Conservation (phyloP, 2,329 filamentous ascomycete species). For the Apiospora rasikravindrae region DNA sequence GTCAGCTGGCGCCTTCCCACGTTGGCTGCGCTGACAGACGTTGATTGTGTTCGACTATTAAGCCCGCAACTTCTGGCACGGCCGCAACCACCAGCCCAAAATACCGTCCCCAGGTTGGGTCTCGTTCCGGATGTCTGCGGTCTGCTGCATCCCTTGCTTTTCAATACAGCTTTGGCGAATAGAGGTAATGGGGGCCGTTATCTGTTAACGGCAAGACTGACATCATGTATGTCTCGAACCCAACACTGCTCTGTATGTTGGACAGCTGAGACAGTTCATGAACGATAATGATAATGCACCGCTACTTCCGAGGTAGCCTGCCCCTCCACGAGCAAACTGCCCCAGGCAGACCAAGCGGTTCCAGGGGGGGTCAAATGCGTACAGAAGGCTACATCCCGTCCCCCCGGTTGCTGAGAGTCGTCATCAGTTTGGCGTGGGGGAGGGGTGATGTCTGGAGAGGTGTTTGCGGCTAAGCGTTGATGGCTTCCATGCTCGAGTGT, state of each 20-base stretch:
- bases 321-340: neutral
- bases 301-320: neutral
- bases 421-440: neutral
- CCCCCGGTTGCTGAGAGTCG: neutral
- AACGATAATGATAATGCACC: neutral
- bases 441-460: neutral
- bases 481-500: neutral
- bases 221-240: neutral
- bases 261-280: neutral
- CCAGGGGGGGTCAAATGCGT: too few relatives aligned
- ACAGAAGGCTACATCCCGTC: neutral
- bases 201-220: neutral
- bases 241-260: neutral
- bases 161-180: neutral
- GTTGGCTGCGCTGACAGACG: neutral
- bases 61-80: neutral
- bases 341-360: neutral
- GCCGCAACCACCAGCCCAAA: neutral
- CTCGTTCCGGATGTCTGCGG: neutral
- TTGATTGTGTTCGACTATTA: neutral
- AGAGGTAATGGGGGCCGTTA: neutral
- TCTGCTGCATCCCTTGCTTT: slow-evolving; percentile 1
- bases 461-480: neutral
- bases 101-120: neutral
- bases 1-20: neutral